Conservation (phyloP, 331 rosid genomes). For the Cydonia oblonga region DNA sequence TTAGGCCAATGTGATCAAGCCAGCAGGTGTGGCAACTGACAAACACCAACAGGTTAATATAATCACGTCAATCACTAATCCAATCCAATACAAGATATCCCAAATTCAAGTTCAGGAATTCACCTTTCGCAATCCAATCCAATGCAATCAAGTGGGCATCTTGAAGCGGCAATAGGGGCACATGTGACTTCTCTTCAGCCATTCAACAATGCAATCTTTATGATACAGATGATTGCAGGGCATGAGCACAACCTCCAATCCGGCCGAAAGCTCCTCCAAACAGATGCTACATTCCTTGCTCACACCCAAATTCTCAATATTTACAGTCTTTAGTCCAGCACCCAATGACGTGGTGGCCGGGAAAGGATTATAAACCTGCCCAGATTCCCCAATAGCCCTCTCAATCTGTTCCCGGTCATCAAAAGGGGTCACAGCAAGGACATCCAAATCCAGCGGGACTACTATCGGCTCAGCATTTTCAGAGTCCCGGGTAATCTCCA, state of each 20-base stretch:
- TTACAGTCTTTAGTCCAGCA: slow-evolving; percentile 12
- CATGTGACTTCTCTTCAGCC: slow-evolving; percentile 19
- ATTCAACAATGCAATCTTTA: slow-evolving; percentile 22
- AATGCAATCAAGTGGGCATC: slow-evolving; percentile 15
- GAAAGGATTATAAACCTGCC: slow-evolving; percentile 1
- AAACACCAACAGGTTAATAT: not conserved
- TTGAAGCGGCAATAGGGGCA: slow-evolving; percentile 26
- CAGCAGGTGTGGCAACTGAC: not conserved
- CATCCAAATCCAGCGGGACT: slow-evolving; percentile 10
- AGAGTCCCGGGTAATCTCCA: slow-evolving; percentile 3
- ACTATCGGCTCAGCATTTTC: not conserved
- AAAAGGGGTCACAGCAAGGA: slow-evolving; percentile 15
- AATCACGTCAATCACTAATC: not conserved
- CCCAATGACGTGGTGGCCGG: slow-evolving; percentile 11
- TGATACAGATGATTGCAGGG: slow-evolving; percentile 24
- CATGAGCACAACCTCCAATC: slow-evolving; percentile 17
- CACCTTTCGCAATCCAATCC: not conserved
- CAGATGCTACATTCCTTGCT: slow-evolving; percentile 18
- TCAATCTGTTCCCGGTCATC: slow-evolving; percentile 19
- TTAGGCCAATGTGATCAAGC: not conserved
- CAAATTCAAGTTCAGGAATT: not conserved
- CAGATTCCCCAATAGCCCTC: slow-evolving; percentile 15
- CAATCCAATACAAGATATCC: not conserved
- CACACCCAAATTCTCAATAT: slow-evolving; percentile 6
- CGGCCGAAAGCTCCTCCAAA: slow-evolving; percentile 16